These are phyloP conservation scores for Cladosporium colombiae DNA, from an alignment of 2,329 filamentous ascomycete genomes.

Conservation along the genomic window DNA sequence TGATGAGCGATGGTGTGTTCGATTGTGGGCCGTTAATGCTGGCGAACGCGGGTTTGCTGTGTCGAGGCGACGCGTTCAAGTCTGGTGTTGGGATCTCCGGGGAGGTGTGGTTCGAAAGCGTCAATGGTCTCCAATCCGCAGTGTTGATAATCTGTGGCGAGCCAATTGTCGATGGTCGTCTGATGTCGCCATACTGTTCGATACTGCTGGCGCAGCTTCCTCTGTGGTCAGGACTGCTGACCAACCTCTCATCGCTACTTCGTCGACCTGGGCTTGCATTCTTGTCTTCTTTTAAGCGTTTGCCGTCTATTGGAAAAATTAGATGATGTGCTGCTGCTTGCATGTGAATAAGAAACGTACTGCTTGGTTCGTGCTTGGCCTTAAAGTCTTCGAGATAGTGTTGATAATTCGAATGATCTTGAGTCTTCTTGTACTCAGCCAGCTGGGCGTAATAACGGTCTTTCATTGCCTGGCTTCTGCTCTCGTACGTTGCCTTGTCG, in stretches of 20 bases:
- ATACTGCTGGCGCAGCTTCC: constrained; percentile 10
- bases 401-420: constrained; percentile 67
- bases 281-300: constrained; percentile 13
- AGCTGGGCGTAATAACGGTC: constrained; percentile 75
- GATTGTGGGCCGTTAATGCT: constrained; percentile 7
- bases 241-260: constrained; percentile 8
- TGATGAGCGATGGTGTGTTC: background rate
- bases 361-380: constrained; percentile 57
- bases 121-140: constrained; percentile 7
- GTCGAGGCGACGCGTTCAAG: constrained; percentile 6
- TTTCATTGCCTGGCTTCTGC: constrained; percentile 70
- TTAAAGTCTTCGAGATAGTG: constrained; percentile 78
- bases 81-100: constrained; percentile 2
- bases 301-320: background rate
- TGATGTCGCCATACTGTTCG: background rate
- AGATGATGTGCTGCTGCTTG: background rate
- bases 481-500: constrained; percentile 73
- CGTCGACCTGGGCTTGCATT: background rate
- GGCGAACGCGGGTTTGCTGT: constrained; percentile 8
- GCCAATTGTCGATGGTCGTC: background rate
- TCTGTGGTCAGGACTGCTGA: constrained; percentile 10
- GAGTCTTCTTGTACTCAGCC: constrained; percentile 74
- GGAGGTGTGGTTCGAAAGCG: background rate
- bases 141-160: background rate
- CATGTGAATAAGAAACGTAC: background rate